phyloP scores from a whole-genome alignment of 1,284 basidiomycete genomes.

The Puccinia hordei region DNA sequence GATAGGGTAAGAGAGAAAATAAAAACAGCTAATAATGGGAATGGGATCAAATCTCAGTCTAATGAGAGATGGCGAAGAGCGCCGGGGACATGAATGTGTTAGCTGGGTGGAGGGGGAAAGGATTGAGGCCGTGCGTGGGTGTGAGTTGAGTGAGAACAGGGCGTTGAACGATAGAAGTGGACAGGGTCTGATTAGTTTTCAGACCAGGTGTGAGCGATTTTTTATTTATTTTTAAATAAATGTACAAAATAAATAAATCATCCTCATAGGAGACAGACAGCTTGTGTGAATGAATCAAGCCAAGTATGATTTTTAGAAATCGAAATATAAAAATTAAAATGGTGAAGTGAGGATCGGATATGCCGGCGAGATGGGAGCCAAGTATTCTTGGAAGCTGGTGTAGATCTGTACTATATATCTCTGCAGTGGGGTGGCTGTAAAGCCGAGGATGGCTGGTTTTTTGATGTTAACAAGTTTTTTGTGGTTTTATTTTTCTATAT shows the following conservation, averaged over 20 bases:
- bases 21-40: background rate
- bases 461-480: no score
- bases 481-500: no score
- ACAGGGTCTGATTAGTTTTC: background rate
- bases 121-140: background rate
- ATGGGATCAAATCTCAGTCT: background rate
- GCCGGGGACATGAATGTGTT: background rate
- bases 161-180: constrained; percentile 7
- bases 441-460: no score
- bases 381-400: background rate
- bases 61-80: background rate
- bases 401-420: no score
- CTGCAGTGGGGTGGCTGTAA: no score
- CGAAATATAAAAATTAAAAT: no score
- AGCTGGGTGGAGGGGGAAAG: background rate
- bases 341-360: constrained; percentile 1
- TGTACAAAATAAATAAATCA: background rate
- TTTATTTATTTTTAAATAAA: no score
- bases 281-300: background rate
- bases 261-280: background rate
- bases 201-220: background rate
- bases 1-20: no score
- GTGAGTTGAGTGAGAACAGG: background rate
- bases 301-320: background rate
- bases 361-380: background rate